A percentile compares a stretch with the other conserved stretches of the same genome.
Evolutionary conservation across 139 green algal species (phyloP).

Genomic region (Chlorella sp.): DNA sequence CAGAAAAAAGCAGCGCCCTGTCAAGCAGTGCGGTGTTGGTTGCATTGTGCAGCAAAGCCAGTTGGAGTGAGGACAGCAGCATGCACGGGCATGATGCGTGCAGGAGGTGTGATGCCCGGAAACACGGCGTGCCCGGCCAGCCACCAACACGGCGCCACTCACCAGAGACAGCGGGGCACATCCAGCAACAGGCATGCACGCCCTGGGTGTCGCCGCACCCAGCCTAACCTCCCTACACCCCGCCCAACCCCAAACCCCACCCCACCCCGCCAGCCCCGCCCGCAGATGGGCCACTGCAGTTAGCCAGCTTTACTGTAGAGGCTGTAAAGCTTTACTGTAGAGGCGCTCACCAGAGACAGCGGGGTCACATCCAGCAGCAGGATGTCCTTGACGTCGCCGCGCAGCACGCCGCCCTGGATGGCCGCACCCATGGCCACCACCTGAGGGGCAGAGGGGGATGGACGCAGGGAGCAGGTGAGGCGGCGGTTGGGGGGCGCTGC

Average conservation of each 20-base stretch:
- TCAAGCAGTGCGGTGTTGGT: too few species aligned
- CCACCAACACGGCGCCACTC: too few species aligned
- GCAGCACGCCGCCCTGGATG: conserved; percentile 96
- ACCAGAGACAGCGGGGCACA: too few species aligned
- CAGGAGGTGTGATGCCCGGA: background rate
- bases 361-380: conserved; percentile 99
- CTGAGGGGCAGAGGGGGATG: background rate
- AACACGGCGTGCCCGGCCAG: too few species aligned
- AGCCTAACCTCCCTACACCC: background rate
- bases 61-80: too few species aligned
- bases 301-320: too few species aligned
- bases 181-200: background rate
- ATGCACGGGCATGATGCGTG: too few species aligned
- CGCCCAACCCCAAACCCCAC: background rate
- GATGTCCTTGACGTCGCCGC: conserved; percentile 97
- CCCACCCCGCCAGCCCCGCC: background rate
- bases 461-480: too few species aligned
- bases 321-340: background rate
- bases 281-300: too few species aligned
- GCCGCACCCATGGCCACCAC: conserved; percentile 97
- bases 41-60: too few species aligned
- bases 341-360: background rate
- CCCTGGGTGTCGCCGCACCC: background rate
- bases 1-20: too few species aligned
- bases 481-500: background rate